A percentile compares a stretch with the other conserved stretches of the same genome.
These are phyloP conservation scores for Magnaporthiopsis poae DNA, from an alignment of 2,329 filamentous ascomycete genomes.

Conservation along the genomic window DNA sequence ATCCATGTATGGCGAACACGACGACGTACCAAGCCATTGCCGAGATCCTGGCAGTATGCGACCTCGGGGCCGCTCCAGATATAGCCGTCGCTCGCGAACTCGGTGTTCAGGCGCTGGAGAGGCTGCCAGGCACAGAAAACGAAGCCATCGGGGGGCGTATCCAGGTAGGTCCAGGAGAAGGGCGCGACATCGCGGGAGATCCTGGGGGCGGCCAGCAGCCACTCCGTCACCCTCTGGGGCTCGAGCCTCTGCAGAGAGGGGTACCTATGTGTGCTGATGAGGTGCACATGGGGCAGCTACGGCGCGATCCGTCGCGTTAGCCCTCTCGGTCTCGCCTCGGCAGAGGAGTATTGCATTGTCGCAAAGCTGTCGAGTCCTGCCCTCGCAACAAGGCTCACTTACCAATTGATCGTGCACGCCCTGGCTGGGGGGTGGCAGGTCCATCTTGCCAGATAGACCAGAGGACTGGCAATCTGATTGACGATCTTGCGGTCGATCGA, in stretches of 20 bases:
- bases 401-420: constrained; percentile 6
- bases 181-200: constrained; percentile 75
- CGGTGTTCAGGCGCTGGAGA: constrained; percentile 55
- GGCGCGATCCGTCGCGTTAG: not conserved
- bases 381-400: not conserved
- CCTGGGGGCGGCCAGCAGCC: constrained; percentile 72
- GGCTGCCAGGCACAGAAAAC: constrained; percentile 86
- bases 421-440: constrained; percentile 7
- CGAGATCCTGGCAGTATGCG: constrained; percentile 62
- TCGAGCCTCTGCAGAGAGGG: constrained; percentile 62
- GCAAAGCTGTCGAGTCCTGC: not conserved
- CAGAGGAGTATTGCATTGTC: constrained; percentile 6
- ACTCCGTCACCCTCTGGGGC: constrained; percentile 68
- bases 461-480: not conserved
- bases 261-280: constrained; percentile 75
- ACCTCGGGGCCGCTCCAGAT: constrained; percentile 79
- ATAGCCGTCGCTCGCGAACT: constrained; percentile 84
- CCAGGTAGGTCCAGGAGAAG: constrained; percentile 88
- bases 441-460: constrained; percentile 5
- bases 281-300: constrained; percentile 79
- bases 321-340: constrained; percentile 22
- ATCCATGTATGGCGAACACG: not conserved
- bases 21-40: constrained; percentile 45
- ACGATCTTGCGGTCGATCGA: not conserved
- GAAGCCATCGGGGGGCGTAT: constrained; percentile 70